A percentile compares a stretch with the other conserved stretches of the same genome.
phyloP scores from a whole-genome alignment of 2,329 filamentous ascomycete genomes.

The Pestalotiopsis sp. region DNA sequence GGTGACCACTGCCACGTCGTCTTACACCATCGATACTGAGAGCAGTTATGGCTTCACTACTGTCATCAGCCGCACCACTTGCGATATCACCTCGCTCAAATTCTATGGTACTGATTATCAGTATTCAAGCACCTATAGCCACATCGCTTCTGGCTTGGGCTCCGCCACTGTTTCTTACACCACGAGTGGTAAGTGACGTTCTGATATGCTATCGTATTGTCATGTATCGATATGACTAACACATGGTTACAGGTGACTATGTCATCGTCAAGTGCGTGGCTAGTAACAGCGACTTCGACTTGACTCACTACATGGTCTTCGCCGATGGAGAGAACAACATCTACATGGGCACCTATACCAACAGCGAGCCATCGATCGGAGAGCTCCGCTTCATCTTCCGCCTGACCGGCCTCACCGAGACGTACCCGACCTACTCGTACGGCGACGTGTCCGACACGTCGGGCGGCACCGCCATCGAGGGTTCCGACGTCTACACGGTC shows the following conservation, averaged over 20 bases:
- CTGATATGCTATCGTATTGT: constrained; percentile 22
- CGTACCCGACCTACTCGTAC: constrained; percentile 36
- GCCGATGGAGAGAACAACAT: constrained; percentile 50
- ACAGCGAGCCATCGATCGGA: constrained; percentile 45
- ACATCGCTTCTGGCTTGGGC: constrained; percentile 57
- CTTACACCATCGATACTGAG: constrained; percentile 30
- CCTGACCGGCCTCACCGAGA: constrained; percentile 35
- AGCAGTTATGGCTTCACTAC: constrained; percentile 29
- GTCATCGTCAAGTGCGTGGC: constrained; percentile 57
- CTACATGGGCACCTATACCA: constrained; percentile 55
- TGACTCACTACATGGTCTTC: constrained; percentile 58
- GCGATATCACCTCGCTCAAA: constrained; percentile 56
- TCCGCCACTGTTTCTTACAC: constrained; percentile 48
- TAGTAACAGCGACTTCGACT: constrained; percentile 40
- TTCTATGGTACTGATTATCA: constrained; percentile 54
- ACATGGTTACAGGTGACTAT: constrained; percentile 48
- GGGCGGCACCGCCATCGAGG: constrained; percentile 51
- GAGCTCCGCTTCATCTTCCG: constrained; percentile 56
- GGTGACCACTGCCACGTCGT: constrained; percentile 23
- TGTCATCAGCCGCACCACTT: constrained; percentile 38
- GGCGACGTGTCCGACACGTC: constrained; percentile 49
- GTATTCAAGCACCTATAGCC: constrained; percentile 47
- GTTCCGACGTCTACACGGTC: constrained; percentile 49
- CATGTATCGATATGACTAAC: constrained; percentile 26
- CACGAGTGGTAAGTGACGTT: constrained; percentile 22